Evolutionary conservation across 106 monocot genomes (phyloP), one percentile per base, ranked within the genome.

Genomic region (Apostasia shenzhenica): DNA sequence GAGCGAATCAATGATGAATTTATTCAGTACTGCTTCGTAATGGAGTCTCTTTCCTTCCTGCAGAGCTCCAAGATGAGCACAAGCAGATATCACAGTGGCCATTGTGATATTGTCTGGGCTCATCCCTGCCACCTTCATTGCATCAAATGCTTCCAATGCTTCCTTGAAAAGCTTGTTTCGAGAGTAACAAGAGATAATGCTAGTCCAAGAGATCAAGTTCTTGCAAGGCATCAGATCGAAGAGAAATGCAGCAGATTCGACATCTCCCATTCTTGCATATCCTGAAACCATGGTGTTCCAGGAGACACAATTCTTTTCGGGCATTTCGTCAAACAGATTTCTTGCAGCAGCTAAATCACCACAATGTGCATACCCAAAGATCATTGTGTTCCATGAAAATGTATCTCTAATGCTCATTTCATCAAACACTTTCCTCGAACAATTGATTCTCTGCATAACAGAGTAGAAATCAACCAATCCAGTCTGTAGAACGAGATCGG

Each of bases 151-250:
- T 8, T 77, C 75, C 9, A 84, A 12, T 0, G 87, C 91, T 63
- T 82, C 80, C 44, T 50, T 77, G 59, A 70, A 78, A 2, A 9
- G 26, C 49, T 52, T 73, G 59, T 80, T 91, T 37, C 70, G 84
- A 4, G 79, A 77, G 45, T 78, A 91, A 67, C 91, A 84, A 11
- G 82, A 87, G 44, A 91, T 84, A 84, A 91, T 82, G 41, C 69
- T 70, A 0, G 86, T 91, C 91, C 91, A 91, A 1, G 91, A 84
- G 41, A 87, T 50, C 57, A 82, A 57, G 68, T 87, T 77, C 79
- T 71, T 91, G 2, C 14, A 6, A 1, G 75, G 86, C 87, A 91
- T 84, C 42, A n/a, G 54, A 0, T 54, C 1, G 44, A 91, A 91
- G 12, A 87, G 48, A 45, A 38, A 78, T 7, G 63, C 58, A 6